Percentiles rank a stretch among this genome's conserved stretches.
Conservation (phyloP, 345 rosid species). For the Populus pruinosa region DNA sequence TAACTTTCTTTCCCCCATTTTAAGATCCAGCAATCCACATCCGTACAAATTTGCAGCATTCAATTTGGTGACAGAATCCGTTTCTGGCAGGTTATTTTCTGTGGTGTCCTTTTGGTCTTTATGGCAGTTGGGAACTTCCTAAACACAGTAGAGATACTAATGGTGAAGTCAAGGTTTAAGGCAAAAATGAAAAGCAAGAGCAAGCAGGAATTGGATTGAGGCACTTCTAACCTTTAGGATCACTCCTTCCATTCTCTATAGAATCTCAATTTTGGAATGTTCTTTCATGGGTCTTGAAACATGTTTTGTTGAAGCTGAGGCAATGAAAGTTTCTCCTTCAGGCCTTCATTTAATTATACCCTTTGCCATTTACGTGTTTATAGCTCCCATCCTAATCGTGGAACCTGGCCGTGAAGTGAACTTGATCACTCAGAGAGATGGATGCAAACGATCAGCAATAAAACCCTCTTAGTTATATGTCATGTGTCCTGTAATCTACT, state of each 20-base stretch:
- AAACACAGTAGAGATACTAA: conserved; percentile 75
- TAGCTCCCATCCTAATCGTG: background rate
- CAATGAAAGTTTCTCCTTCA: background rate
- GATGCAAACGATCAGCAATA: background rate
- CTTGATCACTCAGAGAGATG: background rate
- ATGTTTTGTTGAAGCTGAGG: conserved; percentile 22
- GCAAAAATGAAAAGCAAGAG: conserved; percentile 94
- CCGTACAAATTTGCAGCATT: background rate
- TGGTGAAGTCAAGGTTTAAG: conserved; percentile 84
- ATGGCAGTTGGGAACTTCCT: conserved; percentile 94
- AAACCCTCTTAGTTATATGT: background rate
- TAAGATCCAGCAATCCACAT: background rate
- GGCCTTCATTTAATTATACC: background rate
- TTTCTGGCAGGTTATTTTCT: conserved; percentile 66
- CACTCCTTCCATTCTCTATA: conserved; percentile 16
- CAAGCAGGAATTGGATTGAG: conserved; percentile 63
- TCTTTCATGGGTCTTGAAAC: background rate
- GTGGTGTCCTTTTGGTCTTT: conserved; percentile 75
- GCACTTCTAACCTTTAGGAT: conserved; percentile 4
- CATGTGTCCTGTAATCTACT: background rate
- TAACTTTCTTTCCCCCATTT: background rate
- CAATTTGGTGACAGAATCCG: conserved; percentile 6
- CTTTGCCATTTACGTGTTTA: background rate
- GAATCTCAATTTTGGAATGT: conserved; percentile 24
- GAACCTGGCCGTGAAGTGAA: background rate